These are phyloP conservation scores for Allantophomopsis cytisporea DNA, from an alignment of 2,329 filamentous ascomycete species.

Conservation along the genomic window DNA sequence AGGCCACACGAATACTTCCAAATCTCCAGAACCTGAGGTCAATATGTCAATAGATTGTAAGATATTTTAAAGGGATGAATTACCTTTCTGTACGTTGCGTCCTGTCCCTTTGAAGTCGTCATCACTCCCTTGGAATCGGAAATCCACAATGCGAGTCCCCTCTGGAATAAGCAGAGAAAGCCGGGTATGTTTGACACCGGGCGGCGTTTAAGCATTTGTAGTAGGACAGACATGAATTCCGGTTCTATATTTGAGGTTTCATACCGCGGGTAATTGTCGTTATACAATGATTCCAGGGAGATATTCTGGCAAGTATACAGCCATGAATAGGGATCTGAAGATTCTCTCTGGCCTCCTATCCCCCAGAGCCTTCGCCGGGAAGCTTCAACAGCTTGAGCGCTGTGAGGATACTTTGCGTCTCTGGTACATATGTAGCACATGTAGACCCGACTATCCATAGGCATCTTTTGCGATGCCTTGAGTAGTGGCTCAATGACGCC, in stretches of 20 bases:
- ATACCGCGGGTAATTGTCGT: no score
- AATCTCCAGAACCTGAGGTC: conserved; percentile 23
- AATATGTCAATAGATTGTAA: no score
- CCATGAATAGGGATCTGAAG: conserved; percentile 3
- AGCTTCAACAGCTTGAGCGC: conserved; percentile 49
- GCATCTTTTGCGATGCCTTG: conserved; percentile 16
- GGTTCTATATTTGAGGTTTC: no score
- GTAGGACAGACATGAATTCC: no score
- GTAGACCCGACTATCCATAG: conserved; percentile 6
- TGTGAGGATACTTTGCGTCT: conserved; percentile 38
- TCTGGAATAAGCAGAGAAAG: conserved; percentile 45
- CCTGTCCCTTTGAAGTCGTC: no score
- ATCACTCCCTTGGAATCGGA: no score
- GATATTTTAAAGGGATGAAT: no score
- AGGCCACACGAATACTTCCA: conserved; percentile 31
- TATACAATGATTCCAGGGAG: no score
- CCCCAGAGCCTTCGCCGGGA: conserved; percentile 56
- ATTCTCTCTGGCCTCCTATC: conserved; percentile 25
- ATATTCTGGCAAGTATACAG: no score
- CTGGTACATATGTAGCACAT: no score
- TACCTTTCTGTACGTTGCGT: no score
- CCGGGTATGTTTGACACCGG: conserved; percentile 30
- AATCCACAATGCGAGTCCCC: conserved; percentile 29
- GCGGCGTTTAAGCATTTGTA: conserved; percentile 21
- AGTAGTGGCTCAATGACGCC: conserved; percentile 57